A percentile compares a stretch with the other conserved stretches of the same genome.
phyloP scores from a whole-genome alignment of 2,329 filamentous ascomycete genomes.

The Lachnellula hyalina region DNA sequence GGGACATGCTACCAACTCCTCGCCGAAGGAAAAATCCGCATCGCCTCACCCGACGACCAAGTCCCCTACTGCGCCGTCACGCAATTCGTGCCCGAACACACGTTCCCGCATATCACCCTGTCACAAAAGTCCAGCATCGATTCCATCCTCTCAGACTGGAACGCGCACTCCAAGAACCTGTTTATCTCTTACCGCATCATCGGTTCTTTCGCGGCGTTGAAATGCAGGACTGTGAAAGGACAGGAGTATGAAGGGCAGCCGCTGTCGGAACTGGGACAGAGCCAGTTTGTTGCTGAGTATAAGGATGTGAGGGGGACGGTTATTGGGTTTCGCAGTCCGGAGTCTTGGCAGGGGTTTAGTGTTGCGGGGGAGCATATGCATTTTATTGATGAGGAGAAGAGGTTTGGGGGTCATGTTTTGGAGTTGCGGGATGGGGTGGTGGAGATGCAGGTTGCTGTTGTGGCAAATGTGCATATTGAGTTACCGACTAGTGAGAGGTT shows the following conservation, averaged over 20 bases:
- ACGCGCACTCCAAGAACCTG: constrained; percentile 23
- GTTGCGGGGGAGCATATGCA: constrained; percentile 18
- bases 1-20: constrained; percentile 38
- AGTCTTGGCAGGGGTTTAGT: constrained; percentile 12
- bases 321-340: constrained; percentile 35
- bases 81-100: constrained; percentile 27
- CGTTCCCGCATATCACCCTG: constrained; percentile 7
- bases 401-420: constrained; percentile 37
- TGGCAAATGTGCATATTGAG: constrained; percentile 2
- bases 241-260: constrained; percentile 30
- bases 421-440: constrained; percentile 30
- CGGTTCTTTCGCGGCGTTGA: constrained; percentile 24
- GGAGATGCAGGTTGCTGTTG: constrained; percentile 2
- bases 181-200: constrained; percentile 29
- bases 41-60: constrained; percentile 31
- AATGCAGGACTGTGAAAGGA: constrained; percentile 27
- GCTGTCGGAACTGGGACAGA: constrained; percentile 34
- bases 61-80: constrained; percentile 36
- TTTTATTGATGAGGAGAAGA: constrained; percentile 20
- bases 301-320: constrained; percentile 35
- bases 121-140: constrained; percentile 15
- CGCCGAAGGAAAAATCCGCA: constrained; percentile 32
- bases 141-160: background rate
- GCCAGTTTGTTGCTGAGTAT: constrained; percentile 36
- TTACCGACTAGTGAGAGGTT: background rate